A percentile compares a stretch with the other conserved stretches of the same genome.
Evolutionary conservation across 768 basidiomycete species (phyloP).

Genomic region (Mycena haematopus): DNA sequence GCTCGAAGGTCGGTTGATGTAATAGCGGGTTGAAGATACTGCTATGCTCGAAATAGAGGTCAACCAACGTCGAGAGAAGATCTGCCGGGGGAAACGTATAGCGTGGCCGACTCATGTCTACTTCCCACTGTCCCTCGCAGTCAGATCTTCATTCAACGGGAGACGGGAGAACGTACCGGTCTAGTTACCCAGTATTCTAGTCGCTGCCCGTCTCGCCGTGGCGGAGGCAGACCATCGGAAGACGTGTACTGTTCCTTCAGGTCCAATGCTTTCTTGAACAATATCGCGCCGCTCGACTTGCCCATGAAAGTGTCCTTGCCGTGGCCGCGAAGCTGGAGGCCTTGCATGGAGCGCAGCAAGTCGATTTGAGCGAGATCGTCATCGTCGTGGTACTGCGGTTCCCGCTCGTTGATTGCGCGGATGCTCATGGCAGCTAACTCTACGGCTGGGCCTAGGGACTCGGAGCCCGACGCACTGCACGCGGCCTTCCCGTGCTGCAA

Average conservation of each 20-base stretch:
- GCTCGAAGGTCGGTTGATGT: conserved; percentile 72
- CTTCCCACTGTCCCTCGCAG: neutral
- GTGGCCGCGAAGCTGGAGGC: neutral
- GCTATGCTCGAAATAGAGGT: conserved; percentile 64
- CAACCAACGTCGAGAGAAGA: conserved; percentile 58
- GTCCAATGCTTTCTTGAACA: neutral
- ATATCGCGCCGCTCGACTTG: neutral
- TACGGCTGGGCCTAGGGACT: neutral
- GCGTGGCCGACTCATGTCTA: neutral
- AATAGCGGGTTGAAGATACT: conserved; percentile 70
- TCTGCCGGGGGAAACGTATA: conserved; percentile 58
- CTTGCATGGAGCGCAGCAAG: neutral
- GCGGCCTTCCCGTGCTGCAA: neutral
- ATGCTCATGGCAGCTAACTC: neutral
- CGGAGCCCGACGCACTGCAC: neutral
- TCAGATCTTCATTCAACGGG: neutral
- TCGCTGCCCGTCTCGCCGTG: too few species aligned
- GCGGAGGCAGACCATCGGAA: too few species aligned
- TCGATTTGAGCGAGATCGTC: neutral
- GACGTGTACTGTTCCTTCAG: neutral
- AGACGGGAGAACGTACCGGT: neutral
- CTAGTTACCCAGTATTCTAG: neutral
- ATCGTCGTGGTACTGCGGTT: neutral
- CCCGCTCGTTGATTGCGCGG: neutral
- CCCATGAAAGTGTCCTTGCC: neutral